These are phyloP conservation scores for Cunninghamia lanceolata DNA, from an alignment of 75 land plant genomes.

Conservation along the genomic window DNA sequence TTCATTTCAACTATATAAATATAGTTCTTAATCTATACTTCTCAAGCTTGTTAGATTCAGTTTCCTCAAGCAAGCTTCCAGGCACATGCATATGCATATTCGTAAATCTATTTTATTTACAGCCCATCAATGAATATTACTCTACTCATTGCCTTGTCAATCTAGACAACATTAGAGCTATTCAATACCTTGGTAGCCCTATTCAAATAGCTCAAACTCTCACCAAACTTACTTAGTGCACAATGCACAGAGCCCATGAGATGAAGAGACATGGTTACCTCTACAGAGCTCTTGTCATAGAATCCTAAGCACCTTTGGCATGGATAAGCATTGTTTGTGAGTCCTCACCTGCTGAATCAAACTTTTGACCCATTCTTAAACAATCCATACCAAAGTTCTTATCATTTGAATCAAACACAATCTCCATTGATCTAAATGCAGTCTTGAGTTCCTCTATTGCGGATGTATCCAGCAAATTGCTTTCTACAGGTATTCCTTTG, in stretches of 20 bases:
- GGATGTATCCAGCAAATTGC: conserved; percentile 46
- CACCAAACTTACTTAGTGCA: conserved; percentile 42
- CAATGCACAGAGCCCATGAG: conserved; percentile 56
- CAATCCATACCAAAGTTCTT: conserved; percentile 47
- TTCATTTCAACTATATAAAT: too few relatives aligned
- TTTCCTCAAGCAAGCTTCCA: too few relatives aligned
- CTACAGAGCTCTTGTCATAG: conserved; percentile 31
- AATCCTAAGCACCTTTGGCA: conserved; percentile 49
- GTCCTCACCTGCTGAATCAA: conserved; percentile 34
- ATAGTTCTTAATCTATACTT: too few relatives aligned
- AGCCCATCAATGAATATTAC: too few relatives aligned
- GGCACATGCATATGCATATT: too few relatives aligned
- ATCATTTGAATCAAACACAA: conserved; percentile 28
- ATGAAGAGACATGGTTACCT: conserved; percentile 63
- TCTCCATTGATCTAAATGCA: conserved; percentile 41
- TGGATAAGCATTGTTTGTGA: conserved; percentile 38
- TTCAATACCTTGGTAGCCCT: too few relatives aligned
- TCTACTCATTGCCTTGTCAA: too few relatives aligned
- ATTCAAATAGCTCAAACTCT: too few relatives aligned
- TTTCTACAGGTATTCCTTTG: conserved; percentile 21
- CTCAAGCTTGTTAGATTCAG: too few relatives aligned
- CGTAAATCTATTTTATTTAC: too few relatives aligned
- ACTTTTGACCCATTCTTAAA: conserved; percentile 56
- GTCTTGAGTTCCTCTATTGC: conserved; percentile 32
- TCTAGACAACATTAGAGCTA: too few relatives aligned